Base-by-base conservation (phyloP, 768 basidiomycete species). In the Serendipita vermifera region DNA sequence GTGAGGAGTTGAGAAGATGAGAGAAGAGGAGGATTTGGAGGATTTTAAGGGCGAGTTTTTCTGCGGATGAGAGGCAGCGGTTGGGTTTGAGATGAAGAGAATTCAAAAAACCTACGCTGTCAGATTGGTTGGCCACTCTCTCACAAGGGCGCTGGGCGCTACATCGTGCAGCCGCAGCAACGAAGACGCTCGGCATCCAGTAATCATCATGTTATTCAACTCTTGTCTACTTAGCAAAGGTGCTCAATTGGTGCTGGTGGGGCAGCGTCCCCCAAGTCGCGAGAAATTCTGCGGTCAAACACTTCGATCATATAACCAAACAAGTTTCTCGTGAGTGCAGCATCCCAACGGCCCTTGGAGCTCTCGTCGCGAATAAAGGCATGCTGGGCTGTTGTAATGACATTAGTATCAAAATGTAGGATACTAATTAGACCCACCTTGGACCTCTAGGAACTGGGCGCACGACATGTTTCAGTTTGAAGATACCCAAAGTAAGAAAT, bases 291-390 rank as follows among this genome's bases (percentile, higher is more conserved):
- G 61, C 94, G 77, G 60, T 87, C 89, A 61, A 97, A 97, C 7
- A 93, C 80, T 65, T 97, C 93, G 76, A 97, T 75, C 88, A 96
- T 86, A 68, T 84, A 87, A 1, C 71, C 70, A 66, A 92, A 92
- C 31, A 91, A 66, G 20, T 82, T 83, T 51, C 79, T 75, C 0
- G 87, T 90, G 54, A 97, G 71, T 0, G 92, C 92, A 5, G 91
- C 90, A 64, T 98, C 94, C 91, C 91, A 98, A 55, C 94, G 78
- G 1, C 90, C 93, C 67, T 96, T 97, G 29, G 85, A 88, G 5
- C 78, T 77, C 63, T 92, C 89, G 66, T 94, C 92, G 3, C 93
- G 82, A 59, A 97, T 84, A 69, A 97, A 97, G 2, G 94, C 94
- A 62, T 97, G 93, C 64, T 98, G 93, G 0, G 93, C 94, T n/a